Evolutionary conservation across 2,329 filamentous ascomycete genomes (phyloP).

Genomic region (Trichocomaceae sp.): DNA sequence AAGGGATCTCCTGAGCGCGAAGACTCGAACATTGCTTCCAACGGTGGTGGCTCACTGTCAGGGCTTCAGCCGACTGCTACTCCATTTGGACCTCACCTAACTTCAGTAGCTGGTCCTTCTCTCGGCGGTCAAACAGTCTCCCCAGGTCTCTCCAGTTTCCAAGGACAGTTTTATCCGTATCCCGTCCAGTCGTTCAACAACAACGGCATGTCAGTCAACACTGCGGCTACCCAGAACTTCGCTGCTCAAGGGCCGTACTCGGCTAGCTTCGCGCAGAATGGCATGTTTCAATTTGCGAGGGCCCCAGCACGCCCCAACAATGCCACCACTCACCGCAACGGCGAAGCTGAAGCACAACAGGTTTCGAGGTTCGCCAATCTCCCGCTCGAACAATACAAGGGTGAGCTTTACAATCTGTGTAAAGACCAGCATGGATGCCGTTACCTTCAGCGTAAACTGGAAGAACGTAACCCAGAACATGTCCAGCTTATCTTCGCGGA

Average conservation of each 20-base stretch:
- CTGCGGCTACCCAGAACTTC: constrained; percentile 39
- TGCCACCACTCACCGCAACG: constrained; percentile 54
- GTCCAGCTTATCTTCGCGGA: constrained; percentile 92
- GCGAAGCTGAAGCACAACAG: constrained; percentile 47
- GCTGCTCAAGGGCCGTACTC: constrained; percentile 52
- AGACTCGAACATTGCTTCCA: constrained; percentile 35
- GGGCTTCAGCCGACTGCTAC: constrained; percentile 72
- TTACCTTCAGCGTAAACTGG: constrained; percentile 93
- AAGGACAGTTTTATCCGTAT: constrained; percentile 44
- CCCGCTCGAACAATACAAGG: constrained; percentile 70
- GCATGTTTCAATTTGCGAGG: constrained; percentile 57
- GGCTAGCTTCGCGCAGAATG: constrained; percentile 43
- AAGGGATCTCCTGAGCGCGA: constrained; percentile 39
- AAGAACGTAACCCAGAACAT: constrained; percentile 76
- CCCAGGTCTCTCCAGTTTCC: constrained; percentile 30
- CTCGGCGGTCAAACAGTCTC: constrained; percentile 22
- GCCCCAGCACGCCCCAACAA: constrained; percentile 53
- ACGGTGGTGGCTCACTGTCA: constrained; percentile 59
- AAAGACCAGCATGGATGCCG: constrained; percentile 98
- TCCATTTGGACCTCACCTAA: constrained; percentile 64
- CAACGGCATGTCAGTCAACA: constrained; percentile 31
- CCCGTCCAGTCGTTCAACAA: constrained; percentile 52
- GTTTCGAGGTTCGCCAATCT: constrained; percentile 76
- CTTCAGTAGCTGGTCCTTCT: constrained; percentile 27
- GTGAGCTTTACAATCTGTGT: constrained; percentile 82